Evolutionary conservation across 768 basidiomycete species (phyloP).

Genomic region (Hygrocybe punicea): DNA sequence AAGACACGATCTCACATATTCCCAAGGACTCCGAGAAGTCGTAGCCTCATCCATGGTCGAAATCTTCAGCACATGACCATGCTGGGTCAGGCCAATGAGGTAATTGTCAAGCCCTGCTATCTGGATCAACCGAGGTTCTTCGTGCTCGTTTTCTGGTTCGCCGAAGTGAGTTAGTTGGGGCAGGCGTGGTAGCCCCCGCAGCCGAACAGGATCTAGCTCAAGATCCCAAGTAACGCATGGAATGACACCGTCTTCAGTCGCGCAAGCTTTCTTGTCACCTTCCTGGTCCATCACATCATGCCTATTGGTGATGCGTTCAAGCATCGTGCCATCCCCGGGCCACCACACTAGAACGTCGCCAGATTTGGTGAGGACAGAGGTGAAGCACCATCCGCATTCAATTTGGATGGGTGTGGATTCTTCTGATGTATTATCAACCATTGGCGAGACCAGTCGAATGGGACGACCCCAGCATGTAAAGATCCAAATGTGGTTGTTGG

Average conservation of each 20-base stretch:
- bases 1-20: constrained; percentile 54
- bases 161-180: constrained; percentile 43
- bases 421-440: constrained; percentile 44
- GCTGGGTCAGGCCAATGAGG: constrained; percentile 75
- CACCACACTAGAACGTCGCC: constrained; percentile 77
- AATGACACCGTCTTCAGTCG: constrained; percentile 43
- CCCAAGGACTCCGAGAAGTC: constrained; percentile 49
- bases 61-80: constrained; percentile 73
- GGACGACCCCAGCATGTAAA: constrained; percentile 79
- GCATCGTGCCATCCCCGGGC: constrained; percentile 49
- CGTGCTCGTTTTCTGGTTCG: constrained; percentile 17
- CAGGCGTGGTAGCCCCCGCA: constrained; percentile 60
- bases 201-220: constrained; percentile 47
- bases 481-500: constrained; percentile 61
- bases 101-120: constrained; percentile 75
- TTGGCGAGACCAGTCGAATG: constrained; percentile 52
- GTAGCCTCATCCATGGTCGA: constrained; percentile 42
- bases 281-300: constrained; percentile 47
- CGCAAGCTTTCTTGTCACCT: constrained; percentile 34
- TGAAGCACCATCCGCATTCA: constrained; percentile 79
- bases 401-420: constrained; percentile 51
- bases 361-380: constrained; percentile 66
- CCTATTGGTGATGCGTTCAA: constrained; percentile 33
- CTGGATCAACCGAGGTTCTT: constrained; percentile 57
- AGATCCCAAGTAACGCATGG: constrained; percentile 63